Conservation (phyloP, 495 filamentous ascomycete species). For the Lasiosphaeris hirsuta region DNA sequence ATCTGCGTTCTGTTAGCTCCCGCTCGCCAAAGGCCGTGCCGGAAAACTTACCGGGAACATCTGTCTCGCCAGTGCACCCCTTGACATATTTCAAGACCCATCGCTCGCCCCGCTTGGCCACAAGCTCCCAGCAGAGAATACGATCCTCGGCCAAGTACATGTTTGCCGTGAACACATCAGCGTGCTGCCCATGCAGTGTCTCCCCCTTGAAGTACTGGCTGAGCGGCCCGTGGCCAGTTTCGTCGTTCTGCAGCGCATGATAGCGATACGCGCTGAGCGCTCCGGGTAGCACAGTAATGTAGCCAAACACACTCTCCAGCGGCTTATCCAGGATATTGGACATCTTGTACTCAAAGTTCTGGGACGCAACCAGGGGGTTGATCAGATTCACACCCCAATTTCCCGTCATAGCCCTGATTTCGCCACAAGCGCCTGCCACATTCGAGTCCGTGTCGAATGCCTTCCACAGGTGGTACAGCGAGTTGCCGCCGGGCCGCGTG, state of each 20-base stretch:
- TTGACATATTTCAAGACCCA: conserved; percentile 99
- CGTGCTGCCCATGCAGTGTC: conserved; percentile 92
- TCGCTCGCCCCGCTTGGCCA: conserved; percentile 88
- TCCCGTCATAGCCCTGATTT: conserved; percentile 95
- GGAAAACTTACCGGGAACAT: conserved; percentile 76
- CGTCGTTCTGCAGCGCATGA: conserved; percentile 95
- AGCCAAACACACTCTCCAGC: conserved; percentile 93
- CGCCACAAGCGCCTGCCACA: conserved; percentile 92
- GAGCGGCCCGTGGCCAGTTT: conserved; percentile 88
- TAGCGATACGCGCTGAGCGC: conserved; percentile 94
- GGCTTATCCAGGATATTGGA: conserved; percentile 98
- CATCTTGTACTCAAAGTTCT: conserved; percentile 99
- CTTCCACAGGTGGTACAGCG: conserved; percentile 98
- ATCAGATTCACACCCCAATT: conserved; percentile 76
- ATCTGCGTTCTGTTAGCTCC: conserved; percentile 41
- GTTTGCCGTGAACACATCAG: conserved; percentile 97
- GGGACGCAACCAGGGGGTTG: conserved; percentile 92
- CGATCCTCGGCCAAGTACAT: conserved; percentile 99
- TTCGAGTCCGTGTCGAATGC: conserved; percentile 97
- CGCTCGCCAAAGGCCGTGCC: not conserved
- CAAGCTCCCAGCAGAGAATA: conserved; percentile 98
- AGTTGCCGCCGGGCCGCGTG: conserved; percentile 78
- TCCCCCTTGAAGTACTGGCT: conserved; percentile 99
- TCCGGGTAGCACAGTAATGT: conserved; percentile 94
- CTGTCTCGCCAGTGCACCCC: conserved; percentile 90